These are phyloP conservation scores for Glycine latifolia DNA, from an alignment of 306 rosid genomes.

Conservation along the genomic window DNA sequence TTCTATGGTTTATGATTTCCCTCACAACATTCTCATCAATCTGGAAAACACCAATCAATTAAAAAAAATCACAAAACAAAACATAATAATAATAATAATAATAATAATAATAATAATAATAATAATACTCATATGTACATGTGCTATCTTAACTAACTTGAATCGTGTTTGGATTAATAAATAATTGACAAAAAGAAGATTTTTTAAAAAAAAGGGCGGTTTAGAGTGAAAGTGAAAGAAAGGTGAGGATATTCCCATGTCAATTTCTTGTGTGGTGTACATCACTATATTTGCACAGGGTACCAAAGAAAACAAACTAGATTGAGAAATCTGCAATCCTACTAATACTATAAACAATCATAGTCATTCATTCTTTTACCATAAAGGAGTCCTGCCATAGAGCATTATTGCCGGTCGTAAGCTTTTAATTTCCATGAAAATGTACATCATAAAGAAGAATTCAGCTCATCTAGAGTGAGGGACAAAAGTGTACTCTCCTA, in stretches of 20 bases:
- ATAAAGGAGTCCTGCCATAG: not conserved
- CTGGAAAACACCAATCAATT: conserved; percentile 47
- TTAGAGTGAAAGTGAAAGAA: not conserved
- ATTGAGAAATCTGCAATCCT: no score
- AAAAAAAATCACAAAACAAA: not conserved
- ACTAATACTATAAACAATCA: no score
- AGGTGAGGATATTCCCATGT: conserved; percentile 50
- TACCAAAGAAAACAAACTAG: not conserved
- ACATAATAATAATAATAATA: no score
- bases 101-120: no score
- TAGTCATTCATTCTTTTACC: conserved; percentile 11
- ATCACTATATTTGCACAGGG: not conserved
- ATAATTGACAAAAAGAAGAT: no score
- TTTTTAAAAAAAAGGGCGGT: no score
- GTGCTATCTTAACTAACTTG: no score
- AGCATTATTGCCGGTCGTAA: no score
- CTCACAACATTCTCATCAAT: conserved; percentile 87
- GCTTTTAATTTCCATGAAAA: not conserved
- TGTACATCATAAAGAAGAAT: not conserved
- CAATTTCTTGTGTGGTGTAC: conserved; percentile 33
- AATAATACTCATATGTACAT: no score
- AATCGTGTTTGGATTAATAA: no score
- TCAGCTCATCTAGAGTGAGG: not conserved
- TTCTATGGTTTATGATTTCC: conserved; percentile 85
- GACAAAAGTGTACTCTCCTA: no score